phyloP scores from a whole-genome alignment of 495 filamentous ascomycete genomes.

The Xylaria cubensis region DNA sequence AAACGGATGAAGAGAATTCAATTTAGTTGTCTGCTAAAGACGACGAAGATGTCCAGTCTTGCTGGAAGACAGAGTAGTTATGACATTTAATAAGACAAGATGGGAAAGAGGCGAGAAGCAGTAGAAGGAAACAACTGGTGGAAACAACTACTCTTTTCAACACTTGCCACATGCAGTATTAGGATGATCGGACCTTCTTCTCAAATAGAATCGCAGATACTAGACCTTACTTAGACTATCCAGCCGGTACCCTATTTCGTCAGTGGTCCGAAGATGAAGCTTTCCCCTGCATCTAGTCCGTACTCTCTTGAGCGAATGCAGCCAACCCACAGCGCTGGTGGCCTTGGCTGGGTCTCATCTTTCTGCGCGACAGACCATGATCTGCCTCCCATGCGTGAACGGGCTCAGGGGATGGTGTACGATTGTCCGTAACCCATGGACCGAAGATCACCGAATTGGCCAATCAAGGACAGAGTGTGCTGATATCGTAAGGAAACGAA shows the following conservation, averaged over 20 bases:
- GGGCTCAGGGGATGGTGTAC: not conserved
- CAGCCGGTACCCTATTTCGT: not conserved
- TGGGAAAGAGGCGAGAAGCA: slow-evolving; percentile 7
- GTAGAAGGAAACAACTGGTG: slow-evolving; percentile 6
- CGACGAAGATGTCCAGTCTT: not conserved
- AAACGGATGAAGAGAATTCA: not conserved
- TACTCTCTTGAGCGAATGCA: not conserved
- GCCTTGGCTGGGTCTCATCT: slow-evolving; percentile 12
- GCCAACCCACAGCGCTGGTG: slow-evolving; percentile 6
- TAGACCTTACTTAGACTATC: too few species aligned
- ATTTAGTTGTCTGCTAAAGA: not conserved
- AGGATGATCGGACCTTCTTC: not conserved
- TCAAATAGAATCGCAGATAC: not conserved
- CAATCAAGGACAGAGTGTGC: slow-evolving; percentile 32
- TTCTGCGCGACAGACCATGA: slow-evolving; percentile 3
- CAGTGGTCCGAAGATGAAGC: not conserved
- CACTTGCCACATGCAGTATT: not conserved
- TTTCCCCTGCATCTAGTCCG: slow-evolving; percentile 9
- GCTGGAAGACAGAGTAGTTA: not conserved
- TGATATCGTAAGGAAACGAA: slow-evolving; percentile 39
- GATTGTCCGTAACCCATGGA: not conserved
- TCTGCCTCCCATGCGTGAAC: slow-evolving; percentile 2
- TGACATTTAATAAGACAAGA: not conserved
- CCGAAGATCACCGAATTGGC: slow-evolving; percentile 7
- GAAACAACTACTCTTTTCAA: slow-evolving; percentile 14